Percentiles rank a stretch among this genome's conserved stretches.
phyloP scores from a whole-genome alignment of 2,329 filamentous ascomycete genomes.

The Hypoxylon sp. region DNA sequence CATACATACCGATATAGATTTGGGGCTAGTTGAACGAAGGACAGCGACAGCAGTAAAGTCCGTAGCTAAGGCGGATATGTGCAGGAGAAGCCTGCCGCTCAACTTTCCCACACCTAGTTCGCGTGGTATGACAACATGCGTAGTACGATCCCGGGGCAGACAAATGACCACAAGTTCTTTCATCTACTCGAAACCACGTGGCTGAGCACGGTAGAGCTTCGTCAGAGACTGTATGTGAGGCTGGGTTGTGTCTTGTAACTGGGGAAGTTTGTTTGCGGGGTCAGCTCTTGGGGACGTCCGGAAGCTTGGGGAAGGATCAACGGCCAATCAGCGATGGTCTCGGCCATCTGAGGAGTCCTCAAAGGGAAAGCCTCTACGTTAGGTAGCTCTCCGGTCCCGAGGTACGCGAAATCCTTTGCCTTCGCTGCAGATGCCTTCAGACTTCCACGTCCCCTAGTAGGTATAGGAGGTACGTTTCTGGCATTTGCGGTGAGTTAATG shows the following conservation, averaged over 20 bases:
- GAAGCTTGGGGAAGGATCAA: slow-evolving; percentile 24
- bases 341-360: slow-evolving; percentile 14
- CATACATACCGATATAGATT: not conserved
- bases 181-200: slow-evolving; percentile 26
- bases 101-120: slow-evolving; percentile 29
- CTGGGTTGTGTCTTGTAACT: slow-evolving; percentile 24
- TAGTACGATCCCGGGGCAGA: not conserved
- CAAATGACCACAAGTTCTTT: slow-evolving; percentile 6
- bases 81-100: slow-evolving; percentile 11
- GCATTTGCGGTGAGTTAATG: not conserved
- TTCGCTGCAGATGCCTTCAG: not conserved
- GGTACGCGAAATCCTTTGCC: slow-evolving; percentile 9
- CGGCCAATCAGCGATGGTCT: slow-evolving; percentile 34
- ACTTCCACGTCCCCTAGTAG: too few relatives aligned
- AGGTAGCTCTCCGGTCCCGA: slow-evolving; percentile 33
- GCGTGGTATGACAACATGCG: slow-evolving; percentile 22
- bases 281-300: slow-evolving; percentile 42
- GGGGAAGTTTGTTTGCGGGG: slow-evolving; percentile 35
- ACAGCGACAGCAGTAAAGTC: not conserved
- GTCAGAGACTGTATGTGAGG: slow-evolving; percentile 29
- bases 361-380: slow-evolving; percentile 17
- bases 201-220: slow-evolving; percentile 33
- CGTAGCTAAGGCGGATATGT: slow-evolving; percentile 20
- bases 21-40: not conserved
- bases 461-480: too few relatives aligned